These are phyloP conservation scores for Tolypocladium inflatum DNA, from an alignment of 2,329 filamentous ascomycete species.

Conservation along the genomic window DNA sequence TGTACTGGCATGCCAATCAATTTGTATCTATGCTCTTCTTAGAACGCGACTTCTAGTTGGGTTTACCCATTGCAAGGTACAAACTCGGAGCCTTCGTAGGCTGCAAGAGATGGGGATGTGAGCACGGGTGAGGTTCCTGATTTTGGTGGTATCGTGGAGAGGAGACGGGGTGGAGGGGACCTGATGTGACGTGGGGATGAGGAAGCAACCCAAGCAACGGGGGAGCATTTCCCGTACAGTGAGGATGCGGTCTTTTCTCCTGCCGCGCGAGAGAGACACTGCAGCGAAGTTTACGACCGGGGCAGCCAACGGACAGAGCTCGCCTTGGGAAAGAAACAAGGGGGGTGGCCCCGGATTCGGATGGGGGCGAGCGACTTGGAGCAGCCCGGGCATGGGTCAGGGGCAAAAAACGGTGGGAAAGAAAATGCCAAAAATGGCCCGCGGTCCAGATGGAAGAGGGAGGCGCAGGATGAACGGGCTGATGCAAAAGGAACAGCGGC, in stretches of 20 bases:
- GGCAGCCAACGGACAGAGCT: neutral
- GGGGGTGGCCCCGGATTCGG: neutral
- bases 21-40: neutral
- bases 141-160: neutral
- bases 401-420: neutral
- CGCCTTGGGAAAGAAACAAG: neutral
- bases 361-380: neutral
- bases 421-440: neutral
- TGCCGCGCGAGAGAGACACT: neutral
- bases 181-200: conserved; percentile 1
- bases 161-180: neutral
- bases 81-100: neutral
- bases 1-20: neutral
- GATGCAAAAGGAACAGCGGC: neutral
- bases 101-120: neutral
- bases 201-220: neutral
- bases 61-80: neutral
- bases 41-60: neutral
- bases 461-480: neutral
- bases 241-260: neutral
- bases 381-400: neutral
- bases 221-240: neutral
- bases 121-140: neutral
- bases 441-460: neutral
- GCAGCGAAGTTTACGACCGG: neutral